A percentile compares a stretch with the other conserved stretches of the same genome.
These are phyloP conservation scores for Bifiguratus adelaidae DNA, from an alignment of 192 early-diverging fungal genomes.

Conservation along the genomic window DNA sequence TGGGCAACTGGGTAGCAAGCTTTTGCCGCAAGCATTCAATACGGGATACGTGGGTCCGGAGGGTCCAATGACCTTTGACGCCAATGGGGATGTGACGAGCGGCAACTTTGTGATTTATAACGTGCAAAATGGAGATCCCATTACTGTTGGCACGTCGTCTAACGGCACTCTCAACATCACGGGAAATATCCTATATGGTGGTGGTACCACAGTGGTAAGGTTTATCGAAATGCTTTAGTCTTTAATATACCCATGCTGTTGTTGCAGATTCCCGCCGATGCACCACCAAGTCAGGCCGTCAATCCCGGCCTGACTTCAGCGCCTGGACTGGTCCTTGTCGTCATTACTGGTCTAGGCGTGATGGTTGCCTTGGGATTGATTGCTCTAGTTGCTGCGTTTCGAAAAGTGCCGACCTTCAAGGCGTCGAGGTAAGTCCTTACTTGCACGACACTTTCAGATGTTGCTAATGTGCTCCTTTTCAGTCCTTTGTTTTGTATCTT, in stretches of 20 bases:
- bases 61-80: conserved; percentile 31
- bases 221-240: not conserved
- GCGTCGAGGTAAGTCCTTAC: conserved; percentile 37
- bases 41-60: conserved; percentile 36
- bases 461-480: not conserved
- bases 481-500: conserved; percentile 38
- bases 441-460: not conserved
- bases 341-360: conserved; percentile 15
- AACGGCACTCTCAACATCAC: conserved; percentile 22
- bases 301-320: conserved; percentile 27
- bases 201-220: conserved; percentile 19
- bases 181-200: conserved; percentile 26
- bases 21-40: conserved; percentile 26
- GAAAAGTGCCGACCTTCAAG: conserved; percentile 30
- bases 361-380: conserved; percentile 23
- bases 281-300: conserved; percentile 21
- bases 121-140: conserved; percentile 18
- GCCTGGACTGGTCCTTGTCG: conserved; percentile 23
- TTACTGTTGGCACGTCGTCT: conserved; percentile 21
- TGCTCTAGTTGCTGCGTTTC: conserved; percentile 17
- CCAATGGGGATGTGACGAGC: conserved; percentile 28
- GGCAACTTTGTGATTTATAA: conserved; percentile 35
- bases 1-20: conserved; percentile 17
- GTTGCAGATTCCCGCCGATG: conserved; percentile 20
- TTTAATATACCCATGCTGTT: not conserved